These are phyloP conservation scores for Castanopsis chinensis DNA, from an alignment of 306 rosid species.

Conservation along the genomic window DNA sequence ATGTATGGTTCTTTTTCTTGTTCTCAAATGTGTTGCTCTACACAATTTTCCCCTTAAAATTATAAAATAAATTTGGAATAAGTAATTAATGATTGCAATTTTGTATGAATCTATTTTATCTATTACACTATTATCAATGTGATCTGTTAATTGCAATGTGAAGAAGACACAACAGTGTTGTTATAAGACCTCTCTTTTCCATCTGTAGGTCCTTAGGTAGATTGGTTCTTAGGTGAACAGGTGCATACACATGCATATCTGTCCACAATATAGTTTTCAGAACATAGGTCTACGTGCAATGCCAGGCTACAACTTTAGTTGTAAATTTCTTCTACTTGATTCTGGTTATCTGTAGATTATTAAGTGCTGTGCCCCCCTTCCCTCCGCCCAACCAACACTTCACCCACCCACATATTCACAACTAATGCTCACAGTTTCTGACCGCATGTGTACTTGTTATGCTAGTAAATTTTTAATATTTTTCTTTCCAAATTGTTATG, in stretches of 20 bases:
- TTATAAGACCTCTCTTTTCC: neutral
- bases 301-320: neutral
- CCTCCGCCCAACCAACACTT: neutral
- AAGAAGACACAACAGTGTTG: neutral
- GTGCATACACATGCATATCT: neutral
- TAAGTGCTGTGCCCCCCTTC: neutral
- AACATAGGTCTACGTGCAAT: neutral
- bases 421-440: slow-evolving; percentile 2
- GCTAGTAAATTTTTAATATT: slow-evolving; percentile 10
- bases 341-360: slow-evolving; percentile 18
- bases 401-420: neutral
- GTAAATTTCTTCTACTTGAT: neutral
- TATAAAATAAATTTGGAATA: neutral
- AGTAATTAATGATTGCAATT: neutral
- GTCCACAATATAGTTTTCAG: neutral
- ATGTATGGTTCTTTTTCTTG: neutral
- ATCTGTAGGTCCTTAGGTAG: neutral
- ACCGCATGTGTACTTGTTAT: neutral
- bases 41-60: neutral
- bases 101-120: neutral
- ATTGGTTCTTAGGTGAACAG: neutral
- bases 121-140: neutral
- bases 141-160: neutral
- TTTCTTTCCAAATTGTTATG: slow-evolving; percentile 16
- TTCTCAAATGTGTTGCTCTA: neutral